These are phyloP conservation scores for Boletus reticulatus DNA, from an alignment of 768 basidiomycete species.

Conservation along the genomic window DNA sequence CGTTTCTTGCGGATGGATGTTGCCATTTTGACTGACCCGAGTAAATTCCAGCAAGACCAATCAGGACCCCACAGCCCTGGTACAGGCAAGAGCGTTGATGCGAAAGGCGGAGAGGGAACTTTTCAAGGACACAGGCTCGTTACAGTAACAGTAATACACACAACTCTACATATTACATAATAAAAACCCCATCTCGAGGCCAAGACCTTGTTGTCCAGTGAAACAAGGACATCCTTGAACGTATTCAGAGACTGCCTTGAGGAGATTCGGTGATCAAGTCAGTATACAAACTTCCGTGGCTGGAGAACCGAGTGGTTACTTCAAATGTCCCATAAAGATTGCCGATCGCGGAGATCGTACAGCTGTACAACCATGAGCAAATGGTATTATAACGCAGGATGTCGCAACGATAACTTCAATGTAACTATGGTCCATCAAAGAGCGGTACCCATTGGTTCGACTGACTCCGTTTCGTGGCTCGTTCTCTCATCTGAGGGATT, in stretches of 20 bases:
- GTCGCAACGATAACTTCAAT: not conserved
- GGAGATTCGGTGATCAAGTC: too few relatives aligned
- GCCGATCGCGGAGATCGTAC: too few relatives aligned
- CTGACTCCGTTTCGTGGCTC: conserved; percentile 12
- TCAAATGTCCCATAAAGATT: too few relatives aligned
- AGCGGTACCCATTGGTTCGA: conserved; percentile 29
- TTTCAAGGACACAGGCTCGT: not conserved
- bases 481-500: conserved; percentile 2
- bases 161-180: conserved; percentile 21
- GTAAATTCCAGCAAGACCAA: conserved; percentile 1
- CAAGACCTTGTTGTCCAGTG: not conserved
- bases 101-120: conserved; percentile 19
- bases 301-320: too few relatives aligned
- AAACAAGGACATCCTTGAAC: not conserved
- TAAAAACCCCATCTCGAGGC: conserved; percentile 1
- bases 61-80: not conserved
- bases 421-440: conserved; percentile 17
- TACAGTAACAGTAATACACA: not conserved
- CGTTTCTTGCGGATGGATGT: conserved; percentile 85
- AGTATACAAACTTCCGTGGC: too few relatives aligned
- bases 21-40: conserved; percentile 32
- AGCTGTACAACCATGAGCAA: not conserved
- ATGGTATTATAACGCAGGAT: not conserved
- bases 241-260: too few relatives aligned
- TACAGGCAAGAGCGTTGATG: conserved; percentile 7